Conservation (phyloP, 768 basidiomycete genomes). For the Trametes cubensis region DNA sequence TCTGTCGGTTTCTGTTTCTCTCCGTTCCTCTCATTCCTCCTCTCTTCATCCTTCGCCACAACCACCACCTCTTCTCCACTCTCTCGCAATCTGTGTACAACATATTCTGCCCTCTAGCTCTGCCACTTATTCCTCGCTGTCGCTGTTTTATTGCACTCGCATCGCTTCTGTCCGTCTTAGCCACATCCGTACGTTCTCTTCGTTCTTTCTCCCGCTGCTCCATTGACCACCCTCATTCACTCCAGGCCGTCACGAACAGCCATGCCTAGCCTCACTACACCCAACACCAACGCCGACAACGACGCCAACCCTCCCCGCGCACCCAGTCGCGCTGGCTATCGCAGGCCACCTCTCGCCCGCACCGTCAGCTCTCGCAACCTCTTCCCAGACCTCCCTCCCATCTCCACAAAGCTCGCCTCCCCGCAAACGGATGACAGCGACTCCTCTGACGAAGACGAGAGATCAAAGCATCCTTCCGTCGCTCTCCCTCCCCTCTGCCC, state of each 20-base stretch:
- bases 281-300: neutral
- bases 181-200: neutral
- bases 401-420: neutral
- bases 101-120: neutral
- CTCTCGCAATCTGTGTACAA: neutral
- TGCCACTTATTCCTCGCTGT: neutral
- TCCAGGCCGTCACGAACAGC: neutral
- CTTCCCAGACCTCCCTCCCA: conserved; percentile 9
- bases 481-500: conserved; percentile 20
- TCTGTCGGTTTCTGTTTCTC: too few relatives aligned
- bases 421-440: neutral
- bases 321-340: conserved; percentile 17
- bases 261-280: neutral
- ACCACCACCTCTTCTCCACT: neutral
- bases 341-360: conserved; percentile 14
- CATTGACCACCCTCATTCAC: neutral
- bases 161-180: neutral
- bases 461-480: neutral
- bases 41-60: neutral
- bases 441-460: conserved; percentile 3
- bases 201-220: neutral
- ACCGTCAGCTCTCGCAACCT: conserved; percentile 6
- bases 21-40: neutral
- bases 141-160: neutral
- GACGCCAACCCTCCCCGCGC: conserved; percentile 5